Evolutionary conservation across 176 grass and related monocot genomes (phyloP).

Genomic region (Microstegium vimineum): DNA sequence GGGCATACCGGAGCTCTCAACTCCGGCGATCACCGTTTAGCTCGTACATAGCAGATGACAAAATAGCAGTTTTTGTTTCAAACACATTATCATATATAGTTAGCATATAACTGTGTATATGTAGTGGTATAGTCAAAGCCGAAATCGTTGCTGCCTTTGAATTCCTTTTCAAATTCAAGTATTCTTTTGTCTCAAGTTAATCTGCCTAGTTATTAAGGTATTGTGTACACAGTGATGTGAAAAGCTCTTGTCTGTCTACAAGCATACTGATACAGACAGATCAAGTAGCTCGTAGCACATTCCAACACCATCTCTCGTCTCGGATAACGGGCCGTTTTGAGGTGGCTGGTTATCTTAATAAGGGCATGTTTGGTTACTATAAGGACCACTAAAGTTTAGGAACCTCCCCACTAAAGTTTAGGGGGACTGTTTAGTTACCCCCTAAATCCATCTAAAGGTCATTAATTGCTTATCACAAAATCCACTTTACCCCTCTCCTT

Average conservation of each 20-base stretch:
- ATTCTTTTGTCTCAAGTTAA: neutral
- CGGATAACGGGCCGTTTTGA: no score
- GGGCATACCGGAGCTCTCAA: slow-evolving; percentile 46
- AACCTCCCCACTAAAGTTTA: no score
- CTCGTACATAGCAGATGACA: neutral
- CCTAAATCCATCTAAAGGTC: no score
- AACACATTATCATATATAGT: slow-evolving; percentile 5
- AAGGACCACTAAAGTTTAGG: no score
- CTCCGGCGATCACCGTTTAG: slow-evolving; percentile 43
- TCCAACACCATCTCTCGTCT: neutral
- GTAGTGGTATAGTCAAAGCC: slow-evolving; percentile 9
- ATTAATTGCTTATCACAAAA: no score
- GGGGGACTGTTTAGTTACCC: no score
- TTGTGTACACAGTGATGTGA: neutral
- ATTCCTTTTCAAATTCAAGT: neutral
- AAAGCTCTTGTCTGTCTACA: neutral
- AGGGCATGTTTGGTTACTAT: no score
- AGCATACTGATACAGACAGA: no score
- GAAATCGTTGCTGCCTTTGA: neutral
- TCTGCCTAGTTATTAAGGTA: neutral
- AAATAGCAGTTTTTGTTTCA: slow-evolving; percentile 11
- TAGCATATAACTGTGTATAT: slow-evolving; percentile 22
- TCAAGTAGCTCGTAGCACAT: neutral
- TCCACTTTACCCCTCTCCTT: no score
- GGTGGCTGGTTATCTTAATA: no score